Evolutionary conservation across 2,329 filamentous ascomycete species (phyloP), one percentile per base, ranked within the genome.

Genomic region (Aphanoascus verrucosus): DNA sequence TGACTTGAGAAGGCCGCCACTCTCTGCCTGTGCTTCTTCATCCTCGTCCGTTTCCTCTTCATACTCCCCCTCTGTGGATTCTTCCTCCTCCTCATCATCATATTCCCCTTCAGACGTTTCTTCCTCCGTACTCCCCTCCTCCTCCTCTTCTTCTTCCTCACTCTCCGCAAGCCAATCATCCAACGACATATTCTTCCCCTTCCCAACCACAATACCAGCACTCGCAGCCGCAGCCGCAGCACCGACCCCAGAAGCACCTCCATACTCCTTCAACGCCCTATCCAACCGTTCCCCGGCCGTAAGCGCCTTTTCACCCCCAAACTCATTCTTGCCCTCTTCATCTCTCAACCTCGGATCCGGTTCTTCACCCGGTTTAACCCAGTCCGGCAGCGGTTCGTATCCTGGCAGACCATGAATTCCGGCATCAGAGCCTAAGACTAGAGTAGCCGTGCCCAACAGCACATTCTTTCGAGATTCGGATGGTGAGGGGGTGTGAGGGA

Each of bases 101-200:
- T 61, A 62, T 15, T 58, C 58, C 11, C 58, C 74, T 0, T 72
- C 73, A 0, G 72, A 71, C 1, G 64, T 64, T 48, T 71, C 70
- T 2, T 74, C 73, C 0, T 72, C 70, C 0, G 77, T 74, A 0
- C 74, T 70, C 1, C 74, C 73, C 1, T 76, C 76, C 6, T 78
- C 76, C 1, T 77, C 75, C 0, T 74, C 74, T 32, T 72, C 69
- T 0, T 77, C 74, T 28, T 74, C 76, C 14, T 82, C 80, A 42
- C 81, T 82, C 63, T 88, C 86, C 3, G 84, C 88, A 54, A 97
- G 74, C 90, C 93, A 97, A 66, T 95, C 88, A 72, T 97, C 89
- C 57, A 98, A 72, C 17, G 84, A 88, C 77, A 94, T 95, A 40
- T 81, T 81, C 49, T 82, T 82, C 14, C 19, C 63, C 54, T 9